A percentile compares a stretch with the other conserved stretches of the same genome.
Evolutionary conservation across 2,329 filamentous ascomycete genomes (phyloP).

Genomic region (Monilinia fructigena): DNA sequence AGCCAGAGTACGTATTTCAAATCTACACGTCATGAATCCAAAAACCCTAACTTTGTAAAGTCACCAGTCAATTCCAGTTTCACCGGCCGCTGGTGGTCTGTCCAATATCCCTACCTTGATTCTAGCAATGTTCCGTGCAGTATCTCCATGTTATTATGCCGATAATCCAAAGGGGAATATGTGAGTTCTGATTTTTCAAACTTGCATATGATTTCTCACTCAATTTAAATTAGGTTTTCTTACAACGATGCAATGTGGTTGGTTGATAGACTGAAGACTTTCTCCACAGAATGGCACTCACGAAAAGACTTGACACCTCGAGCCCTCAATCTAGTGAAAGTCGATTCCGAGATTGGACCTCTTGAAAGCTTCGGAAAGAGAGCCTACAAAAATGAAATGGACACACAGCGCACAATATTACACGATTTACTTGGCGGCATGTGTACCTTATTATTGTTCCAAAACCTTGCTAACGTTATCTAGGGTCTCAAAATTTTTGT

Average conservation of each 20-base stretch:
- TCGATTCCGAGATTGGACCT: slow-evolving; percentile 60
- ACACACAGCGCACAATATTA: slow-evolving; percentile 59
- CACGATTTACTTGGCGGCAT: slow-evolving; percentile 58
- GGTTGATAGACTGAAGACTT: slow-evolving; percentile 54
- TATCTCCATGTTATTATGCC: slow-evolving; percentile 72
- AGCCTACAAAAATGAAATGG: slow-evolving; percentile 61
- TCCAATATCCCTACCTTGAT: slow-evolving; percentile 71
- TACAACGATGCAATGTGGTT: slow-evolving; percentile 68
- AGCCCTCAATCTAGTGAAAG: slow-evolving; percentile 54
- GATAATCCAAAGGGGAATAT: slow-evolving; percentile 62
- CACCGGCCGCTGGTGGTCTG: slow-evolving; percentile 65
- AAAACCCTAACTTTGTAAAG: slow-evolving; percentile 33
- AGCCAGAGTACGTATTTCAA: slow-evolving; percentile 44
- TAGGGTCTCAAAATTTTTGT: slow-evolving; percentile 57
- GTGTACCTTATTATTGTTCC: slow-evolving; percentile 16
- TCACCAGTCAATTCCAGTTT: slow-evolving; percentile 55
- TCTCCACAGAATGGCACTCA: slow-evolving; percentile 52
- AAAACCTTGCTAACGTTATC: slow-evolving; percentile 18
- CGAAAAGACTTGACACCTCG: slow-evolving; percentile 52
- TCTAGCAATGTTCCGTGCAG: slow-evolving; percentile 75
- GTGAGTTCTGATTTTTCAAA: slow-evolving; percentile 44
- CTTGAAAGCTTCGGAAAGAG: slow-evolving; percentile 60
- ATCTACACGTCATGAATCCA: not conserved
- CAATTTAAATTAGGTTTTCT: slow-evolving; percentile 50
- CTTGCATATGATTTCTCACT: slow-evolving; percentile 9